Percentiles rank a stretch among this genome's conserved stretches.
Evolutionary conservation across 345 rosid genomes (phyloP).

Genomic region (Eucalyptus microcorys): DNA sequence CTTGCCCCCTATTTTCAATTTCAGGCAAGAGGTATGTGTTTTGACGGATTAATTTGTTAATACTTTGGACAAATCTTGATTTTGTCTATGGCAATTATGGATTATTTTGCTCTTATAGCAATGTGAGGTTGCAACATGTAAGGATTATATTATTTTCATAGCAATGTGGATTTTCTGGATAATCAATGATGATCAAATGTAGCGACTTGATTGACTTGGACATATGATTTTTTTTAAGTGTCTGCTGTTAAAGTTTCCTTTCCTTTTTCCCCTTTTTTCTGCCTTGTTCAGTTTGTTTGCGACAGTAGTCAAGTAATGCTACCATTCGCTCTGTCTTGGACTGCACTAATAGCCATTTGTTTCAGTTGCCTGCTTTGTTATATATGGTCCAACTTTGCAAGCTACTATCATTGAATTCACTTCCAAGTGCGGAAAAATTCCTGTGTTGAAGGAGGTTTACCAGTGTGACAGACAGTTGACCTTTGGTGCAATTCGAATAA

Average conservation of each 20-base stretch:
- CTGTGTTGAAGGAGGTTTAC: neutral
- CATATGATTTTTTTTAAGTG: neutral
- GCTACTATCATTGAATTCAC: neutral
- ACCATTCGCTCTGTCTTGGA: neutral
- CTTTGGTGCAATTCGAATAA: neutral
- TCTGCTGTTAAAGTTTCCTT: neutral
- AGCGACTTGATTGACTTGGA: neutral
- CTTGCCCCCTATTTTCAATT: conserved; percentile 60
- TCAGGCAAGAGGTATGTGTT: conserved; percentile 49
- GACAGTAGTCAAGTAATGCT: neutral
- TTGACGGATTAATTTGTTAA: neutral
- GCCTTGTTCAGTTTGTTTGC: neutral
- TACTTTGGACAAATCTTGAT: neutral
- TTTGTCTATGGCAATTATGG: neutral
- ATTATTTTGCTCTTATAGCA: neutral
- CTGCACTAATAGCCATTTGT: neutral
- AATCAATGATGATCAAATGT: neutral
- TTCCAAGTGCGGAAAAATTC: neutral
- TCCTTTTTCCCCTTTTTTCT: neutral
- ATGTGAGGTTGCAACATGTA: neutral
- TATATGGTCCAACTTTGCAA: neutral
- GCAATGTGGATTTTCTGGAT: neutral
- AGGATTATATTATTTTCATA: neutral
- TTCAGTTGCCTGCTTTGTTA: neutral
- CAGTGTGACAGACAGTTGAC: neutral